Evolutionary conservation across 352 stramenopile genomes (phyloP).

Genomic region (Pythium phragmiticola): DNA sequence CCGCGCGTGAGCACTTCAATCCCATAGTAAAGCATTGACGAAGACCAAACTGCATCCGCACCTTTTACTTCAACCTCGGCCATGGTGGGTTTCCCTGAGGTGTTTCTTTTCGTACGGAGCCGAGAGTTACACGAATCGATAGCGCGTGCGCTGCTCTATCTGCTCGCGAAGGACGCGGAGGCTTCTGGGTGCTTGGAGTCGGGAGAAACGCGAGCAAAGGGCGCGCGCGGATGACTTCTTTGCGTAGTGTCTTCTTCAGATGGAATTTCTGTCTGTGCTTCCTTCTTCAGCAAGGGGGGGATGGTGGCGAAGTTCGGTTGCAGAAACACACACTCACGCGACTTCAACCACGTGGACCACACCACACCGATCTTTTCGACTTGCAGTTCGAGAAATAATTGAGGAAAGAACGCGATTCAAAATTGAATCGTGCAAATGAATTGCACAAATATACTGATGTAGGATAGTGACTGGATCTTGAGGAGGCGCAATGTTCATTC

Average conservation of each 20-base stretch:
- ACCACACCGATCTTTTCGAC: conserved; percentile 24
- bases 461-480: conserved; percentile 2
- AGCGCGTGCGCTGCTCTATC: conserved; percentile 11
- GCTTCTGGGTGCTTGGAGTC: not conserved
- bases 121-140: conserved; percentile 16
- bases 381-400: conserved; percentile 1
- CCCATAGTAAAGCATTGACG: not conserved
- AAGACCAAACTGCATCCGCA: not conserved
- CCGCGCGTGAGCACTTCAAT: not conserved
- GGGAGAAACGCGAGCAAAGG: not conserved
- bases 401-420: conserved; percentile 13
- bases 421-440: conserved; percentile 20
- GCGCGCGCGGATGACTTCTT: not conserved
- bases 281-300: not conserved
- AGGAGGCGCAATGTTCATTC: conserved; percentile 1
- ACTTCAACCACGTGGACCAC: conserved; percentile 38
- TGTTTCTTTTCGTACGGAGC: not conserved
- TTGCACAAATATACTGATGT: conserved; percentile 6
- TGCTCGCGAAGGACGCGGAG: not conserved
- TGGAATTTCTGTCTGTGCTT: not conserved
- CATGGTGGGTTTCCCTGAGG: conserved; percentile 5
- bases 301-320: conserved; percentile 15
- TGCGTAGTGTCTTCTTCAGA: conserved; percentile 7
- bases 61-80: conserved; percentile 26
- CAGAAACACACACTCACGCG: conserved; percentile 33